Conservation (phyloP, 106 monocot species). For the Acanthochlamys bracteata region DNA sequence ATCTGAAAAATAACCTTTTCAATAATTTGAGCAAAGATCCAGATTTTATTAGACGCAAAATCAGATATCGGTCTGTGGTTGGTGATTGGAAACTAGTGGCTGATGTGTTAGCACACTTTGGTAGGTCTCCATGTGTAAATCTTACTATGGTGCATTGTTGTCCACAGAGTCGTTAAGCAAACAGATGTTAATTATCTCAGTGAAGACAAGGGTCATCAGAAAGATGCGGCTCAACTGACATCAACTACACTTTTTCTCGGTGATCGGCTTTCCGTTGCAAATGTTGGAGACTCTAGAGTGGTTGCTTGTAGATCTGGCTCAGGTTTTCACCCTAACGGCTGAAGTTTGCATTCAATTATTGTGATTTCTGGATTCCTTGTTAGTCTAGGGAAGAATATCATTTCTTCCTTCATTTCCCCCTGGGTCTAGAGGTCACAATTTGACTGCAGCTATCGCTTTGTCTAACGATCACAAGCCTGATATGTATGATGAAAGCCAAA, state of each 20-base stretch:
- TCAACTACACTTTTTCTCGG: conserved; percentile 55
- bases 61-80: conserved; percentile 65
- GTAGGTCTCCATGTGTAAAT: not conserved
- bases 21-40: conserved; percentile 65
- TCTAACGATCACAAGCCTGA: conserved; percentile 80
- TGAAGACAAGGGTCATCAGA: conserved; percentile 28
- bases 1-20: conserved; percentile 57
- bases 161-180: conserved; percentile 47
- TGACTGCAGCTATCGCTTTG: conserved; percentile 44
- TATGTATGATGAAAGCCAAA: conserved; percentile 49
- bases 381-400: no score
- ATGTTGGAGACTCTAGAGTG: conserved; percentile 79
- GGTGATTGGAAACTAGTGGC: conserved; percentile 5
- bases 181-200: conserved; percentile 50
- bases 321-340: conserved; percentile 12
- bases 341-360: no score
- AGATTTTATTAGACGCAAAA: conserved; percentile 52
- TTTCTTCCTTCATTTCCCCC: no score
- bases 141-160: conserved; percentile 1
- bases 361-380: no score
- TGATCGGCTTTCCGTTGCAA: conserved; percentile 54
- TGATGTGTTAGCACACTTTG: not conserved
- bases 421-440: no score
- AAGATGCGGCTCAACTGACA: conserved; percentile 76
- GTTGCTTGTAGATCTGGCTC: conserved; percentile 52